Percentiles rank a stretch among this genome's conserved stretches.
Conservation (phyloP, 768 basidiomycete genomes). For the Kwoniella mangroviensis region DNA sequence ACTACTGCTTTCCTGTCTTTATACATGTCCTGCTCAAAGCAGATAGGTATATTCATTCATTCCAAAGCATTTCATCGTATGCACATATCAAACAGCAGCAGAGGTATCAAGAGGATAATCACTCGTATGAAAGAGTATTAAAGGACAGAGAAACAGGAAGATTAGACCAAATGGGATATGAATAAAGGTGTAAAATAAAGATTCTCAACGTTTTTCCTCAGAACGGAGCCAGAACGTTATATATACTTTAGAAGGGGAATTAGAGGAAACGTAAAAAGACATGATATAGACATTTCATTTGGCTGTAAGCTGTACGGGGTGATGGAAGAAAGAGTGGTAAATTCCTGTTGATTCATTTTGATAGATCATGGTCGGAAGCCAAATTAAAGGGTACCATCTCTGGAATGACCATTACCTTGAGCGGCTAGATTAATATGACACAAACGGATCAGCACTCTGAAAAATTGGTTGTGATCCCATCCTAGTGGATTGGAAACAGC, state of each 20-base stretch:
- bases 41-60: slow-evolving; percentile 2
- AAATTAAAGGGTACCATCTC: slow-evolving; percentile 20
- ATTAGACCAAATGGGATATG: not conserved
- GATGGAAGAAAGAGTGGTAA: not conserved
- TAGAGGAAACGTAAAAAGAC: slow-evolving; percentile 4
- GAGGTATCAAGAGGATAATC: not conserved
- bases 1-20: not conserved
- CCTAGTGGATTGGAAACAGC: not conserved
- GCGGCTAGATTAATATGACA: slow-evolving; percentile 6
- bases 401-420: slow-evolving; percentile 21
- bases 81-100: slow-evolving; percentile 3
- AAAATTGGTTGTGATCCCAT: not conserved
- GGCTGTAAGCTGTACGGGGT: not conserved
- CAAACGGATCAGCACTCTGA: too few relatives aligned
- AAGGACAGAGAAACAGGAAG: not conserved
- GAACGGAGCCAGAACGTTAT: not conserved
- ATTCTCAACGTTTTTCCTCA: too few relatives aligned
- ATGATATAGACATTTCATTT: slow-evolving; percentile 18
- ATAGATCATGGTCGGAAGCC: not conserved
- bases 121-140: not conserved
- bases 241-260: not conserved
- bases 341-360: not conserved
- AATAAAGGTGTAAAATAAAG: not conserved
- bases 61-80: slow-evolving; percentile 4
- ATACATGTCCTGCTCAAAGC: not conserved